Evolutionary conservation across 2,329 filamentous ascomycete species (phyloP).

Genomic region (Beauveria pseudobassiana): DNA sequence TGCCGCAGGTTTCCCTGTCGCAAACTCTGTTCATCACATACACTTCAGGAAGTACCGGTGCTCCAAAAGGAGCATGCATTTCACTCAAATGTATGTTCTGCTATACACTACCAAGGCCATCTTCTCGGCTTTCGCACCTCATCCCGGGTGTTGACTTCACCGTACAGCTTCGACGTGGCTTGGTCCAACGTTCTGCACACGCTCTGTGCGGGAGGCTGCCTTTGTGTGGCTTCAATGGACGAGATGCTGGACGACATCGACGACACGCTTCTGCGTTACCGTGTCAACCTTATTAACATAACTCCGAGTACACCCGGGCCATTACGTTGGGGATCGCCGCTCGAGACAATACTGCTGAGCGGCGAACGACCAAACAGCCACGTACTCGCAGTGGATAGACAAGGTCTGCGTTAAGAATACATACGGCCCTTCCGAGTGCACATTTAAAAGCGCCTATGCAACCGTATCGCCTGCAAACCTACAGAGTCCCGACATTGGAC

Average conservation of each 20-base stretch:
- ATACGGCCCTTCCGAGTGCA: slow-evolving; percentile 7
- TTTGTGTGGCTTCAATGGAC: not conserved
- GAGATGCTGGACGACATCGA: not conserved
- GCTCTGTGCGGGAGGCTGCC: not conserved
- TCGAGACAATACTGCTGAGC: not conserved
- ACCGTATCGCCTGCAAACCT: not conserved
- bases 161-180: slow-evolving; percentile 14
- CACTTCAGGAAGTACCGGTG: slow-evolving; percentile 48
- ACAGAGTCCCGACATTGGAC: not conserved
- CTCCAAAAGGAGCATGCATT: slow-evolving; percentile 44
- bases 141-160: slow-evolving; percentile 12
- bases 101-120: slow-evolving; percentile 28
- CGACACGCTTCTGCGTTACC: not conserved
- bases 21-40: slow-evolving; percentile 36
- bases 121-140: slow-evolving; percentile 8
- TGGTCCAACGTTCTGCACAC: not conserved
- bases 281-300: not conserved
- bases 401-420: not conserved
- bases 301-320: not conserved
- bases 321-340: not conserved
- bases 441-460: not conserved
- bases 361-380: not conserved
- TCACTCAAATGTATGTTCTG: slow-evolving; percentile 32
- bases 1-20: not conserved
- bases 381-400: not conserved